These are phyloP conservation scores for Globisporangium iwayamae DNA, from an alignment of 352 stramenopile genomes.

Conservation along the genomic window DNA sequence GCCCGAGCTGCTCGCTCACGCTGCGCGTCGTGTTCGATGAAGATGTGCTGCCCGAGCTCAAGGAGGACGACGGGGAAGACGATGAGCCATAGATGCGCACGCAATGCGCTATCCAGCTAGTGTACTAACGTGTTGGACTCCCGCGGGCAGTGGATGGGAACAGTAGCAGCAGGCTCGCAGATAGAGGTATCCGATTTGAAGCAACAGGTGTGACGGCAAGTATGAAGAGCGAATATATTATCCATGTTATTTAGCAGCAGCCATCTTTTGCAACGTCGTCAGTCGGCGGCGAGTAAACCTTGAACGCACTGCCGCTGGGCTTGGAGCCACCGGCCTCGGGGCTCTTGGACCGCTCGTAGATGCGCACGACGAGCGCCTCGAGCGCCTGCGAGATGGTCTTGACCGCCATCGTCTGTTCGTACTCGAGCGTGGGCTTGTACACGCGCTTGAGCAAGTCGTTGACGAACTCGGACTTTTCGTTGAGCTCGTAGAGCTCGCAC, in stretches of 20 bases:
- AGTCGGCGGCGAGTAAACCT: slow-evolving; percentile 21
- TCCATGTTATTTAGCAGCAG: slow-evolving; percentile 35
- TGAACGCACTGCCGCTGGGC: slow-evolving; percentile 41
- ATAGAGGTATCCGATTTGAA: slow-evolving; percentile 6
- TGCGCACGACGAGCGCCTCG: slow-evolving; percentile 58
- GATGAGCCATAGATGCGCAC: slow-evolving; percentile 9
- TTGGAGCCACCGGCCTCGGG: slow-evolving; percentile 45
- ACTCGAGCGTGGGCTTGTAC: slow-evolving; percentile 34
- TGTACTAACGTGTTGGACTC: too few relatives aligned
- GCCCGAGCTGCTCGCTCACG: slow-evolving; percentile 94
- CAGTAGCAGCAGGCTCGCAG: background rate
- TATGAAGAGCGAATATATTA: slow-evolving; percentile 10
- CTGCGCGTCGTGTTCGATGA: slow-evolving; percentile 96
- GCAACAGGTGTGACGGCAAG: background rate
- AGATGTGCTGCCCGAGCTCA: slow-evolving; percentile 69
- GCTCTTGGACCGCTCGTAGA: slow-evolving; percentile 68
- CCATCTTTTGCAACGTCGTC: slow-evolving; percentile 18
- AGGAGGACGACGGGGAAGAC: slow-evolving; percentile 37
- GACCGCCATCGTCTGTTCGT: slow-evolving; percentile 42
- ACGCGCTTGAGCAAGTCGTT: slow-evolving; percentile 28
- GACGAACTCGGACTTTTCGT: slow-evolving; percentile 31
- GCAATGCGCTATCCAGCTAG: too few relatives aligned
- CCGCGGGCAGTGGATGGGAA: too few relatives aligned
- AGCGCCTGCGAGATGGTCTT: slow-evolving; percentile 50
- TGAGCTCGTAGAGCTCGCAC: slow-evolving; percentile 58